Evolutionary conservation across 140 eudicot genomes (phyloP), one percentile per base, ranked within the genome.

Genomic region (Erigeron philadelphicus): DNA sequence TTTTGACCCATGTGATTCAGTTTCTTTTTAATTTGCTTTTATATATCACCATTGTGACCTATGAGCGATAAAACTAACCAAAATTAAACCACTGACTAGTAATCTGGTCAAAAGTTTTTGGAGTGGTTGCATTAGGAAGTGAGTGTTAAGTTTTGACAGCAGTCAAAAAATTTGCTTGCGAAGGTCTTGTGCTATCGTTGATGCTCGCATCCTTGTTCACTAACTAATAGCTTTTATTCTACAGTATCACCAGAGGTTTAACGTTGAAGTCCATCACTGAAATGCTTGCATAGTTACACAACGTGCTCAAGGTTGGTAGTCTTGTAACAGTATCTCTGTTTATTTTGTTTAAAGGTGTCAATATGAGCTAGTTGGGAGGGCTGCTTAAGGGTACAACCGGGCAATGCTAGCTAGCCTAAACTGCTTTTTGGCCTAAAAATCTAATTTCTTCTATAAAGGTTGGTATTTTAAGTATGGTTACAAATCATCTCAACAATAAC

Each of bases 211-310:
- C 50, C 16, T 42, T 44, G 52, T 64, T 48, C 13, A 6, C 11
- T 3, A 66, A 16, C 49, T 42, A 58, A 10, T 35, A 18, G 3
- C 16, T 66, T 67, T 66, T 44, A 17, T 68, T 54, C 4, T 78
- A 52, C 85, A 86, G 93, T 41, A 71, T 83, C 64, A 76, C 79
- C 81, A 78, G 76, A 73, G 83, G 74, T 69, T 62, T 80, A 1
- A 88, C 78, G 71, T 73, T 86, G 85, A 83, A 79, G 56, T 66
- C 76, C 0, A 66, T 86, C 66, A 64, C 83, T 43, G 88, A 76
- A 76, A 78, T 49, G 77, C 78, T 83, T 55, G 63, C 42, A 58
- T 78, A 72, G 56, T 67, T 54, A 70, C 35, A 10, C 9, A 25
- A 47, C 60, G 45, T 56, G 53, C 71, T 73, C 58, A 69, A 70